Conservation (phyloP, 768 basidiomycete genomes). For the Lactarius trivialis region DNA sequence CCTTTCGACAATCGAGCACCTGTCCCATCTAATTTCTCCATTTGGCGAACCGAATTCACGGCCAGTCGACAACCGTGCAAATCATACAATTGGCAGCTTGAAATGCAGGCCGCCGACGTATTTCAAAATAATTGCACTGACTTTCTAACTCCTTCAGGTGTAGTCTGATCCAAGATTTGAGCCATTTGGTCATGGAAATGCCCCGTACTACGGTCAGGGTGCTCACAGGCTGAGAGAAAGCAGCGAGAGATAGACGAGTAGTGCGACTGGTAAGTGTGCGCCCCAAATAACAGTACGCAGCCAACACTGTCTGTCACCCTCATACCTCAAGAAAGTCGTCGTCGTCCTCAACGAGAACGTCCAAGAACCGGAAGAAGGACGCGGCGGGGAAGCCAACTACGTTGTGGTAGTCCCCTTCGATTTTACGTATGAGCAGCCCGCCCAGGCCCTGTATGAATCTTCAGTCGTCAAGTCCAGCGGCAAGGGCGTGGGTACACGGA, state of each 20-base stretch:
- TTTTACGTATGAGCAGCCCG: slow-evolving; percentile 69
- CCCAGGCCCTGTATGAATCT: slow-evolving; percentile 58
- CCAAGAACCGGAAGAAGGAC: slow-evolving; percentile 72
- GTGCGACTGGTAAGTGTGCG: not conserved
- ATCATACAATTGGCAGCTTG: not conserved
- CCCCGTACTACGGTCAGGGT: not conserved
- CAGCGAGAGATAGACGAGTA: not conserved
- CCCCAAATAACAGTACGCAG: not conserved
- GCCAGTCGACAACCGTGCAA: not conserved
- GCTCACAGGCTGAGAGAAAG: not conserved
- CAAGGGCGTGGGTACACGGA: not conserved
- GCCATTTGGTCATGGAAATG: not conserved
- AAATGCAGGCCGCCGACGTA: not conserved
- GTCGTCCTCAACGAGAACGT: slow-evolving; percentile 67
- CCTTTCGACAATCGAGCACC: not conserved
- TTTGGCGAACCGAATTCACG: not conserved
- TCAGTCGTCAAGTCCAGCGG: slow-evolving; percentile 1
- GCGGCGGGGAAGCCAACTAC: slow-evolving; percentile 90
- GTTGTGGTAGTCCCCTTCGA: slow-evolving; percentile 88
- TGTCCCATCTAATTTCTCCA: slow-evolving; percentile 2
- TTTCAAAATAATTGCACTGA: not conserved
- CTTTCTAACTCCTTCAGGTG: not conserved
- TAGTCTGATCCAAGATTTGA: not conserved
- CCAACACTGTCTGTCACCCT: not conserved
- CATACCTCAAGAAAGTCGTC: slow-evolving; percentile 51